Base-by-base conservation (phyloP, 805 yeast genomes). In the Barnettozyma sucrosica region DNA sequence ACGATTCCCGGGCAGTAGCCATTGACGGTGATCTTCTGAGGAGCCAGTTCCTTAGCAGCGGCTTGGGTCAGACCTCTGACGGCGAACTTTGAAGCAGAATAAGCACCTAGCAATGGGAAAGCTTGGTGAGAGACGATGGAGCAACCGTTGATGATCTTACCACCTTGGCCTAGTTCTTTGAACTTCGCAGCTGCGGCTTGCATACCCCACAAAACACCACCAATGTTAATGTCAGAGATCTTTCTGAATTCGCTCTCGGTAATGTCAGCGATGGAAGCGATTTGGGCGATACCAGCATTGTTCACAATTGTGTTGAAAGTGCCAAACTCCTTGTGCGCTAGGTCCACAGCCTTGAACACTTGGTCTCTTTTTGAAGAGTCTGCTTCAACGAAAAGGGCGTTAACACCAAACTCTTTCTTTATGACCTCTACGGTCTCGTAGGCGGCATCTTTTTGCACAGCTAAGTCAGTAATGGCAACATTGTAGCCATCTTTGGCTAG, bases 401-500 rank as follows among this genome's bases (percentile, higher is more conserved):
- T 53, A 20, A 45, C 45, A 32, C 61, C 61, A 5, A 54, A 34
- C 30, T 51, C 48, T 39, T 51, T 41, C 8, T 39, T 26, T 19
- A 64, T 53, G 26, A 53, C 59, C 21, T 57, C 40, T 4, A 59
- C 56, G 2, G 62, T 53, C 25, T 51, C 54, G 34, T 47, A 25
- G 2, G 67, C 67, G 13, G 45, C 46, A 1, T 44, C 47, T 33
- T 49, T 52, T 50, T 64, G 66, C 6, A 20, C n/a, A 11, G 61
- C 51, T 28, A 63, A 41, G 48, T 62, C 64, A 2, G 63, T 57
- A 43, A 62, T 56, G 16, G 65, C 65, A 20, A 62, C 57, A 36
- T 59, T 52, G 64, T 87, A 81, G 3, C 95, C 95, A 53, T 75
- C 79, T 45, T 71, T 66, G n/a, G 96, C 96, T 60, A 89, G 74